Evolutionary conservation across 257 asterid species (phyloP).

Genomic region (Rehmannia glutinosa): DNA sequence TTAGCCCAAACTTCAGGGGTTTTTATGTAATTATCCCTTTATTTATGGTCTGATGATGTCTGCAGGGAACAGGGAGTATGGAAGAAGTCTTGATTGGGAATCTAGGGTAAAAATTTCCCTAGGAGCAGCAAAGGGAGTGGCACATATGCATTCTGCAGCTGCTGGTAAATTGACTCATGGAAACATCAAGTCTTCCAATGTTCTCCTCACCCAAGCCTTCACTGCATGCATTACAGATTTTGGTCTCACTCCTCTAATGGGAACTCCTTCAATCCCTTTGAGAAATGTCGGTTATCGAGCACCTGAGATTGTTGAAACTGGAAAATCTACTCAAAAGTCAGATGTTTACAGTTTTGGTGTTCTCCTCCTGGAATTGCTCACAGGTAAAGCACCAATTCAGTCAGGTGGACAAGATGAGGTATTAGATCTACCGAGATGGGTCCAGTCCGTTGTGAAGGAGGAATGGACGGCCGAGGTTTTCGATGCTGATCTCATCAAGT

Average conservation of each 20-base stretch:
- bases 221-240: conserved; percentile 47
- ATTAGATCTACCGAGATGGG: conserved; percentile 63
- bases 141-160: conserved; percentile 49
- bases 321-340: conserved; percentile 47
- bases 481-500: conserved; percentile 45
- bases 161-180: conserved; percentile 49
- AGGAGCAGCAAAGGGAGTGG: conserved; percentile 73
- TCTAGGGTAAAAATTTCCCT: conserved; percentile 48
- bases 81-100: conserved; percentile 55
- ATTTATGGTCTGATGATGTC: too few relatives aligned
- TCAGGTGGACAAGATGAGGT: conserved; percentile 46
- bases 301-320: conserved; percentile 45
- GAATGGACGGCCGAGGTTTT: conserved; percentile 86
- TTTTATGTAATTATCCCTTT: too few relatives aligned
- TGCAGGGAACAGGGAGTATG: conserved; percentile 49
- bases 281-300: conserved; percentile 56
- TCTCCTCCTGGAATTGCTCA: conserved; percentile 63
- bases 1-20: too few relatives aligned
- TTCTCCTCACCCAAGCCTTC: conserved; percentile 40
- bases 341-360: conserved; percentile 74
- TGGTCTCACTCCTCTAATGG: conserved; percentile 51
- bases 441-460: conserved; percentile 66
- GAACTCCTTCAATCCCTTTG: conserved; percentile 31
- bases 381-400: conserved; percentile 59
- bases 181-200: conserved; percentile 65